Conservation (phyloP, 1,284 basidiomycete genomes). For the Apiotrichum montevideense region DNA sequence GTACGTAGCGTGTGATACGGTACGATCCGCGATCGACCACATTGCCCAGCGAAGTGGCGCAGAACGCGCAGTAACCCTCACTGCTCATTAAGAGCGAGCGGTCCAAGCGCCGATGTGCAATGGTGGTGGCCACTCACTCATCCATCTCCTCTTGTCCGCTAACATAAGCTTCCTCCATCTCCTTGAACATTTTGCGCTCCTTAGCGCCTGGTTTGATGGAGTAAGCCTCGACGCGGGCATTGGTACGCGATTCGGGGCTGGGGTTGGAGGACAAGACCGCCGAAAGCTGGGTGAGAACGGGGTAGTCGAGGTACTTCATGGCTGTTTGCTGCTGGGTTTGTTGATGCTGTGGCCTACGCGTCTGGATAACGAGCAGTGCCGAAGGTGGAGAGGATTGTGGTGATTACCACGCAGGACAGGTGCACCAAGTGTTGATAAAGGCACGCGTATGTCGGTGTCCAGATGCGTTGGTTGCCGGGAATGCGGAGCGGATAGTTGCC, state of each 20-base stretch:
- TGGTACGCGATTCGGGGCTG: conserved; percentile 81
- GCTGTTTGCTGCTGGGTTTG: conserved; percentile 7
- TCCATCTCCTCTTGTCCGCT: conserved; percentile 45
- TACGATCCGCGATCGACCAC: no score
- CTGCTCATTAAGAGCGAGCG: no score
- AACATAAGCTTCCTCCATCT: conserved; percentile 75
- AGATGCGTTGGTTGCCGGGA: no score
- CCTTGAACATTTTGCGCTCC: conserved; percentile 93
- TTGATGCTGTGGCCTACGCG: not conserved
- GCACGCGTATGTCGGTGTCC: no score
- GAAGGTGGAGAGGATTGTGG: not conserved
- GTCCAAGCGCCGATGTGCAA: not conserved
- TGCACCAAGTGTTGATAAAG: not conserved
- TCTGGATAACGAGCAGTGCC: not conserved
- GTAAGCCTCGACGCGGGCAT: conserved; percentile 93
- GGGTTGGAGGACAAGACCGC: conserved; percentile 63
- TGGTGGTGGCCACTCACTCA: conserved; percentile 32
- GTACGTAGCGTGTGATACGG: no score
- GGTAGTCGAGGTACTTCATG: conserved; percentile 90
- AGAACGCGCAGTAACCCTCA: no score
- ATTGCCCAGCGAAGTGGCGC: no score
- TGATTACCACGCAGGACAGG: not conserved
- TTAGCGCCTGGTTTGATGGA: conserved; percentile 95
- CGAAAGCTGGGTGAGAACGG: conserved; percentile 70
- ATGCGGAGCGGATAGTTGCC: no score